Evolutionary conservation across 176 grass and related monocot species (phyloP), one percentile per base, ranked within the genome.

Genomic region (Luzula sylvatica): DNA sequence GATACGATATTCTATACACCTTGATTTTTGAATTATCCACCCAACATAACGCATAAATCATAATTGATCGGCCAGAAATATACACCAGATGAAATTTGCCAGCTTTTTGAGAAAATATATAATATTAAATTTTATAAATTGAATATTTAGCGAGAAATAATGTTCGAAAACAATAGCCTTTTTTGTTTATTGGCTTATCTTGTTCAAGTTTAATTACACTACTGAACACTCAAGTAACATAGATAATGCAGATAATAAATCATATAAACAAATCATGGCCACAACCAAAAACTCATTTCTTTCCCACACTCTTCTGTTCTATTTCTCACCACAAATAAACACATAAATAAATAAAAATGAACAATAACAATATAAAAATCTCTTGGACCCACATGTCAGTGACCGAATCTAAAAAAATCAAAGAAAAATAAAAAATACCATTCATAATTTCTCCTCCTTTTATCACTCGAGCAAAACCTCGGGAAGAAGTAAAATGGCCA

Each of bases 401-500:
- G 11, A 1, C 30, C 11, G 9, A 57, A 38, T 20, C 53, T 15
- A 51, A 35, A 35, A 35, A 35, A 21, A 51, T 51, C 47, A 40
- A 16, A 22, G 11, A 46, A 15, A 59, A 59, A 59, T 21, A 24
- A 43, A 24, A 43, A 24, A n/a, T 35, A 35, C 30, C 30, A 35
- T 35, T 58, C 8, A 39, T 22, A 42, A 22, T 58, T 8, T 42
- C 13, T 59, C 56, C 20, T 18, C 11, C 56, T 59, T 41, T 1
- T 40, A 58, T 35, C 30, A 41, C 56, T n/a, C 12, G 12, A 15
- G n/a, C 1, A 40, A 59, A 59, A 11, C 23, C n/a, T 11, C 17
- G 30, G 56, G 41, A 27, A 45, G 24, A 41, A 55, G 12, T n/a
- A 46, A 46, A 64, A 64, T 64, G 59, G 59, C 59, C n/a, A 49